Base-by-base conservation (phyloP, 2,329 filamentous ascomycete genomes). In the Penicillium sp. region DNA sequence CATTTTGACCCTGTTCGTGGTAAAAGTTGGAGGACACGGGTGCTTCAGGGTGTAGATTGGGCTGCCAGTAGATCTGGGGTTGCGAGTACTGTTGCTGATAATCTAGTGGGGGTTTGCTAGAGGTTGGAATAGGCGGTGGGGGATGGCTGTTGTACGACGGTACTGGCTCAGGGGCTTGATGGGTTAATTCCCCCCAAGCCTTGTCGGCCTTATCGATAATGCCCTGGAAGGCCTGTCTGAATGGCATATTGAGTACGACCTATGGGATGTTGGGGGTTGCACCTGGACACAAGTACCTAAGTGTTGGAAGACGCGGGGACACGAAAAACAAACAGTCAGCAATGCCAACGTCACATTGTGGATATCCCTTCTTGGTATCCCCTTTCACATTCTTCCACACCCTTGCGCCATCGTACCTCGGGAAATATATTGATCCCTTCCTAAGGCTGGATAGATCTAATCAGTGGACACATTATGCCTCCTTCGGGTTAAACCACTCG, bases 171-270 rank as follows among this genome's bases (percentile, higher is more conserved):
- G 62, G 31, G 37, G 13, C 45, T 2, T 10, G 51, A 41, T 66
- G 35, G 57, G 21, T 66, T 17, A 64, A 19, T 33, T 63, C 62
- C 1, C 56, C 65, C 65, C 62, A 67, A 25, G 63, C 57, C 56
- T 66, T 67, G 47, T 67, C 65, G 49, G 60, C 65, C 48, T 67
- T 67, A 25, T 66, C 52, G 13, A 67, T 25, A 35, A 67, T 63
- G 17, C 62, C 64, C 42, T 67, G 62, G 43, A 67, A 29, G 1
- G 63, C 60, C 45, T 66, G 62, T 67, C 63, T 62, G 64, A 67
- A 63, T 47, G 64, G 60, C 64, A 67, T 67, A n/a, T 60, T 64
- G 63, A 59, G 49, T 50, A 57, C 31, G 53, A 54, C 43, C 54
- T 57, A 54, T 61, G 29, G 29, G 60, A 51, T 62, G 60, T 43